phyloP scores from a whole-genome alignment of 2,329 filamentous ascomycete genomes.

The Cephalotrichum gorgonifer region DNA sequence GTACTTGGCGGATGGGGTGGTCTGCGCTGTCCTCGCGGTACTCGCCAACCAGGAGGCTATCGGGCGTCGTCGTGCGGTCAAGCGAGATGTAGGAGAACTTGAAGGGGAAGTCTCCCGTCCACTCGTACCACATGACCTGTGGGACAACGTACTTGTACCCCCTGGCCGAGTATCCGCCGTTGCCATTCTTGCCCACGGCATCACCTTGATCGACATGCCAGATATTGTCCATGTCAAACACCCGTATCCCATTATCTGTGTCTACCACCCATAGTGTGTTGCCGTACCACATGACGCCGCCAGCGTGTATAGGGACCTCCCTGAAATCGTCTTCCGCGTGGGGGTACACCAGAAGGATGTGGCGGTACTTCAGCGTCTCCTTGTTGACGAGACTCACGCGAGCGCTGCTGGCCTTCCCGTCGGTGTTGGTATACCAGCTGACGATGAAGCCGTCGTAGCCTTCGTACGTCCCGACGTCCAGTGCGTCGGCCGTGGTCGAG shows the following conservation, averaged over 20 bases:
- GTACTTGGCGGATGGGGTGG: constrained; percentile 16
- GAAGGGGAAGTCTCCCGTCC: constrained; percentile 16
- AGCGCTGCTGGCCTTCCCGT: constrained; percentile 13
- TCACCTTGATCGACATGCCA: constrained; percentile 21
- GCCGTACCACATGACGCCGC: constrained; percentile 25
- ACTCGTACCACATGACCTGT: constrained; percentile 18
- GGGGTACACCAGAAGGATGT: constrained; percentile 23
- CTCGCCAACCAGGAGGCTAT: constrained; percentile 22
- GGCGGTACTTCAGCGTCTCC: constrained; percentile 16
- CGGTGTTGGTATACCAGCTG: constrained; percentile 21
- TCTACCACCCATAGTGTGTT: constrained; percentile 23
- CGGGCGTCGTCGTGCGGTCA: constrained; percentile 20
- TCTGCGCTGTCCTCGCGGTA: constrained; percentile 15
- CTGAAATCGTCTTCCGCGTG: constrained; percentile 19
- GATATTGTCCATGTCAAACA: constrained; percentile 24
- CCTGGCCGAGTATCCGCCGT: constrained; percentile 18
- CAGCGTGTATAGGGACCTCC: constrained; percentile 20
- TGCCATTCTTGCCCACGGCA: constrained; percentile 17
- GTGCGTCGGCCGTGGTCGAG: constrained; percentile 20
- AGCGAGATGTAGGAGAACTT: constrained; percentile 22
- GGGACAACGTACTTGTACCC: constrained; percentile 22
- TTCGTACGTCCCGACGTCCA: constrained; percentile 18
- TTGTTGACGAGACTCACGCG: constrained; percentile 21
- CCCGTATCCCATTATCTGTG: constrained; percentile 20
- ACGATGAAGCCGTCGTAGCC: constrained; percentile 21